Base-by-base conservation (phyloP, 1,284 basidiomycete species). In the Thecaphora frezii region DNA sequence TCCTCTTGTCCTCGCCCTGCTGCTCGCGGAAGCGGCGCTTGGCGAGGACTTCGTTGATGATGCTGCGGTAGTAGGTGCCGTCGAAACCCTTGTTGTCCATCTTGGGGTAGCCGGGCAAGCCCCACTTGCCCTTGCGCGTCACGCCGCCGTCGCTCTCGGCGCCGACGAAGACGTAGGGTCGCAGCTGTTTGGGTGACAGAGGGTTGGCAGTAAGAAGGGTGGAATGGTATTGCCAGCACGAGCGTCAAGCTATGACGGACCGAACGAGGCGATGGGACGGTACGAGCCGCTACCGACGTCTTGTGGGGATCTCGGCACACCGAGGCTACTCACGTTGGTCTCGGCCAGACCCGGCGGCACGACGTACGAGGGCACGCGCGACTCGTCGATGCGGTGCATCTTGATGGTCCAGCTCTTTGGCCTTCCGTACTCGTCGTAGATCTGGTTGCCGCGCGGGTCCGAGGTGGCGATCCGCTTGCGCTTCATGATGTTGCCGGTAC, bases 311-410 rank as follows among this genome's bases (percentile, higher is more conserved):
- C n/a, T n/a, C n/a, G n/a, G n/a, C n/a, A n/a, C n/a, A n/a, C n/a
- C n/a, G n/a, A n/a, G n/a, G n/a, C n/a, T n/a, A n/a, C 72, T 49
- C 46, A 75, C 73, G 36, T 66, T 57, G 4, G 74, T 71, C 19
- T 74, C 66, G 1, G 64, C 70, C 36, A 78, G 46, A 7, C 75
- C 76, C 4, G 76, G 76, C 18, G 76, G 76, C 0, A 78, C 76
- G 19, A 77, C 70, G 33, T 58, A 78, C 33, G 56, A 66, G 22
- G 73, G 62, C 19, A 76, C 53, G 3, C 72, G 48, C 0, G 58
- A 53, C 53, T 78, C 76, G 36, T 78, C 76, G 41, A 78, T 66
- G 3, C 58, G 45, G 28, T 63, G 58, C 16, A 69, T 72, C 41
- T 60, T 68, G 36, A 73, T 41, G 28, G 69, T 76, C 76, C 76